Evolutionary conservation across 2,329 filamentous ascomycete genomes (phyloP), one percentile per base, ranked within the genome.

Genomic region (Aureobasidium zeae): DNA sequence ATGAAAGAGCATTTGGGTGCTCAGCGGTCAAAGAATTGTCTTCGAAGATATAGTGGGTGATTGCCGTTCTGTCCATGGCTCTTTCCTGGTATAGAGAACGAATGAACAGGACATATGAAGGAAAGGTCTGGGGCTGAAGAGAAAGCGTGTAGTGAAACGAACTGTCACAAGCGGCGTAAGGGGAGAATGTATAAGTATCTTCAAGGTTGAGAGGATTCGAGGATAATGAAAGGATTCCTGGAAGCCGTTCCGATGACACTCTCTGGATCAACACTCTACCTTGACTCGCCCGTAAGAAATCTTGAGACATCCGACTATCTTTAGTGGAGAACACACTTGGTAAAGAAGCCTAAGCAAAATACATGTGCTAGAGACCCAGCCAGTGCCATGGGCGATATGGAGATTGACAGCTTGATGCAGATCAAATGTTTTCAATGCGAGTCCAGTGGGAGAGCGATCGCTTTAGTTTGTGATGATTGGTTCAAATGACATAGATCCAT

Each of bases 241-340:
- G n/a, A n/a, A n/a, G n/a, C n/a, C n/a, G n/a, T n/a, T n/a, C n/a
- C n/a, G n/a, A n/a, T n/a, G n/a, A n/a, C n/a, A n/a, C n/a, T n/a
- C n/a, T n/a, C n/a, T n/a, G n/a, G n/a, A n/a, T n/a, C n/a, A n/a
- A n/a, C n/a, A n/a, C n/a, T n/a, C n/a, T n/a, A n/a, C 28, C 30
- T 24, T 34, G 39, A 43, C 39, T 34, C 30, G 30, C 29, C 21
- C 39, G 30, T 28, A 34, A n/a, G 12, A 29, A 21, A 21, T 15
- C 29, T 34, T 43, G 39, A 43, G 39, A 43, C 39, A 43, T 31
- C n/a, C n/a, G 39, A 30, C 39, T 43, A 43, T 43, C 38, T 34
- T 43, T 43, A 43, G 39, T 43, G 39, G 22, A 26, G 21, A 28
- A 26, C 22, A 34, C n/a, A n/a, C 15, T 11, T 28, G 30, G 39